Evolutionary conservation across 345 rosid genomes (phyloP).

Genomic region (Toxicodendron radicans): DNA sequence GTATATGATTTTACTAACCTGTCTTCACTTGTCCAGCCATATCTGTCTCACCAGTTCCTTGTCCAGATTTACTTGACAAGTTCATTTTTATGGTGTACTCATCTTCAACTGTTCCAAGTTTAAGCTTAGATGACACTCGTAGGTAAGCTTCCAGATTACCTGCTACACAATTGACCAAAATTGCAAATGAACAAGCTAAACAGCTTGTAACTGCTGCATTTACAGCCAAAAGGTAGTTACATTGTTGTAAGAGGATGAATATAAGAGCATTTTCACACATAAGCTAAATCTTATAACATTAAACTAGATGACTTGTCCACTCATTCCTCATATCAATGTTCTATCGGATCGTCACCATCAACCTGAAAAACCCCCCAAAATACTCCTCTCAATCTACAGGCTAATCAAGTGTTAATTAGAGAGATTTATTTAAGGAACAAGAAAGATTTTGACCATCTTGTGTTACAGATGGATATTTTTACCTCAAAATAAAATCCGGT

Average conservation of each 20-base stretch:
- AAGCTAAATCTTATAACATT: background rate
- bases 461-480: background rate
- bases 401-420: background rate
- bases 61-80: conserved; percentile 42
- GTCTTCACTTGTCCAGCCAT: conserved; percentile 60
- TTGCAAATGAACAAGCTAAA: conserved; percentile 11
- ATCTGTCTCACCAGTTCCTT: conserved; percentile 48
- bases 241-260: background rate
- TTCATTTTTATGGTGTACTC: conserved; percentile 40
- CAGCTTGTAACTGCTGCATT: background rate
- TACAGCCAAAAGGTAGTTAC: background rate
- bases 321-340: background rate
- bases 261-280: background rate
- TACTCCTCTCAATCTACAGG: background rate
- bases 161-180: conserved; percentile 31
- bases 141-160: conserved; percentile 78
- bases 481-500: background rate
- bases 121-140: conserved; percentile 76
- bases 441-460: background rate
- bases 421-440: background rate
- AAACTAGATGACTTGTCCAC: background rate
- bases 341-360: background rate
- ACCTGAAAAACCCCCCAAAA: background rate
- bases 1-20: conserved; percentile 52
- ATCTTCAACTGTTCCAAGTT: conserved; percentile 69